Percentiles rank a stretch among this genome's conserved stretches.
phyloP scores from a whole-genome alignment of 345 rosid genomes.

The Salix caprea region DNA sequence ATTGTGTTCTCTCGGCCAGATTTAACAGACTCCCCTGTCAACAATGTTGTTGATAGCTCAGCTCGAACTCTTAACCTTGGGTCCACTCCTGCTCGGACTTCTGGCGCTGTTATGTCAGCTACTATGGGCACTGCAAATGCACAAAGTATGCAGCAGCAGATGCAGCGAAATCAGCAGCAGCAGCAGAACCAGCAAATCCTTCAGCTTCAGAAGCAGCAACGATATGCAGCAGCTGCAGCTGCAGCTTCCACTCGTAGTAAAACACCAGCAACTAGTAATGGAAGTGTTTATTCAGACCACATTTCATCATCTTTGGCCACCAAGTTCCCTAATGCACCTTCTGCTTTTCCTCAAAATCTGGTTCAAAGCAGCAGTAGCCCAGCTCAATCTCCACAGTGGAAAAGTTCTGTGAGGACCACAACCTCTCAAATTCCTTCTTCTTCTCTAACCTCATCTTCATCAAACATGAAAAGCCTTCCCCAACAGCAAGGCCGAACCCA shows the following conservation, averaged over 20 bases:
- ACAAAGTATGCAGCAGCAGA: slow-evolving; percentile 42
- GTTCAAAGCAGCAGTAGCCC: slow-evolving; percentile 62
- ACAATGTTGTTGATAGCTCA: slow-evolving; percentile 72
- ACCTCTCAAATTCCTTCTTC: slow-evolving; percentile 55
- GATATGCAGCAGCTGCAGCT: slow-evolving; percentile 53
- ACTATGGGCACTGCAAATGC: slow-evolving; percentile 25
- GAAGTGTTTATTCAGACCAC: slow-evolving; percentile 64
- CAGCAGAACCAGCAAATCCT: slow-evolving; percentile 55
- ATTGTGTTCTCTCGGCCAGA: slow-evolving; percentile 79
- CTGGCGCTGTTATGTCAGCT: slow-evolving; percentile 45
- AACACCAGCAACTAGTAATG: slow-evolving; percentile 54
- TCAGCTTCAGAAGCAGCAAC: slow-evolving; percentile 70
- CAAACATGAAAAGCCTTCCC: slow-evolving; percentile 50
- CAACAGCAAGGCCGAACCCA: slow-evolving; percentile 73
- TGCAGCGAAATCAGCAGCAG: slow-evolving; percentile 45
- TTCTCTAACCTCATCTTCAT: slow-evolving; percentile 46
- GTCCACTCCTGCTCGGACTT: slow-evolving; percentile 43
- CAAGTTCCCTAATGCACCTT: slow-evolving; percentile 52
- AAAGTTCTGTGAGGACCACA: slow-evolving; percentile 55
- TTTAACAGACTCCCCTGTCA: slow-evolving; percentile 50
- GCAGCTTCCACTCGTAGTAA: slow-evolving; percentile 65
- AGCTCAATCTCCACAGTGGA: slow-evolving; percentile 82
- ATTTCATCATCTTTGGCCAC: slow-evolving; percentile 46
- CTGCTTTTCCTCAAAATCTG: slow-evolving; percentile 66
- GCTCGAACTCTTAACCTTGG: slow-evolving; percentile 56